Conservation (phyloP, 176 grass and related monocot species). For the Juncus effusus region DNA sequence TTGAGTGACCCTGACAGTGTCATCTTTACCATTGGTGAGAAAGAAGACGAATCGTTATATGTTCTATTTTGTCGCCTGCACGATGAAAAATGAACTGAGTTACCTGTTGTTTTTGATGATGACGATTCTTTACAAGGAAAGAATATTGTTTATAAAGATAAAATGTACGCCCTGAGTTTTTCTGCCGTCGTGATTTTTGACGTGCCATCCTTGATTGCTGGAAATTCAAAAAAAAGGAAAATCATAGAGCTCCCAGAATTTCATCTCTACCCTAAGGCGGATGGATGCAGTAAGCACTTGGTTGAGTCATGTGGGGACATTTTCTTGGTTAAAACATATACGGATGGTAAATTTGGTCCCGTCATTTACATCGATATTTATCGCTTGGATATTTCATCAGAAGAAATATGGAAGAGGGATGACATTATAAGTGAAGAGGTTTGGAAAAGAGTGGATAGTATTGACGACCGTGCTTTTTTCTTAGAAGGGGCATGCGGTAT, state of each 20-base stretch:
- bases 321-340: conserved; percentile 3
- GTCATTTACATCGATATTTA: conserved; percentile 1
- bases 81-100: background rate
- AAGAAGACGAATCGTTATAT: background rate
- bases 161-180: background rate
- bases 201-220: background rate
- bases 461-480: conserved; percentile 4
- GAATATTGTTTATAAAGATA: background rate
- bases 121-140: background rate
- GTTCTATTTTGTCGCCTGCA: conserved; percentile 1
- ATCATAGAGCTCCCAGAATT: background rate
- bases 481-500: background rate
- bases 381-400: background rate
- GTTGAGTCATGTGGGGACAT: background rate
- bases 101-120: background rate
- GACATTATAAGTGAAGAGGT: no score
- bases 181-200: background rate
- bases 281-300: background rate
- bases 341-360: background rate
- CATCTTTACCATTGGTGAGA: background rate
- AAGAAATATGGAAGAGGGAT: background rate
- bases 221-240: background rate
- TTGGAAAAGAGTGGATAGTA: conserved; percentile 11
- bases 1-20: background rate
- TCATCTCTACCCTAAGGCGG: background rate